Evolutionary conservation across 2,329 filamentous ascomycete genomes (phyloP).

Genomic region (Aspergillus oerlinghausenensis): DNA sequence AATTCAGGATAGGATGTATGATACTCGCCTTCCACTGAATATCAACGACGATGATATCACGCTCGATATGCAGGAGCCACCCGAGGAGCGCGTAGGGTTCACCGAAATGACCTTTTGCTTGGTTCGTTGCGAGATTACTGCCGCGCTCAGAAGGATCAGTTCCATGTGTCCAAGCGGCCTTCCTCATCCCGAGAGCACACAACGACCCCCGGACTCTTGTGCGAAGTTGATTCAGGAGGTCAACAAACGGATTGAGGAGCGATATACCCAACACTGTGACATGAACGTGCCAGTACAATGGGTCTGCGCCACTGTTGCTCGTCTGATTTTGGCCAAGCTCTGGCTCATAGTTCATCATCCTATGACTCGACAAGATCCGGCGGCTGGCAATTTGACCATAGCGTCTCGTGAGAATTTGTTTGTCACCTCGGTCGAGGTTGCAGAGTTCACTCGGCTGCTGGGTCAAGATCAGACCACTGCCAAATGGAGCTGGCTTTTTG

Average conservation of each 20-base stretch:
- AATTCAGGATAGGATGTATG: slow-evolving; percentile 42
- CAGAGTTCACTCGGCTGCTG: slow-evolving; percentile 65
- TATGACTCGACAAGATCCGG: slow-evolving; percentile 55
- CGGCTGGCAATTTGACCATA: slow-evolving; percentile 50
- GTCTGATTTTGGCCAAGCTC: slow-evolving; percentile 72
- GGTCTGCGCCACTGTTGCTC: slow-evolving; percentile 63
- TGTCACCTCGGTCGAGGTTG: slow-evolving; percentile 66
- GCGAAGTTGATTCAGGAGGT: slow-evolving; percentile 48
- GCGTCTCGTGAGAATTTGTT: slow-evolving; percentile 66
- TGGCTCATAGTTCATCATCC: slow-evolving; percentile 74
- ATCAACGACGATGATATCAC: slow-evolving; percentile 50
- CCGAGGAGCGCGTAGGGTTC: slow-evolving; percentile 46
- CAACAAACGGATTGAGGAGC: slow-evolving; percentile 51
- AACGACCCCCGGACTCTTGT: slow-evolving; percentile 30
- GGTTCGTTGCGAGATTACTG: slow-evolving; percentile 52
- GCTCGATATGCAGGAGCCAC: slow-evolving; percentile 46
- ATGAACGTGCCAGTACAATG: slow-evolving; percentile 57
- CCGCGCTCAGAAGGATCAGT: slow-evolving; percentile 37
- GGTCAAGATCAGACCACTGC: slow-evolving; percentile 58
- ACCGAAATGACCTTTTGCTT: slow-evolving; percentile 52
- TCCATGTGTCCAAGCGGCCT: slow-evolving; percentile 28
- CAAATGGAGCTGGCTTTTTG: slow-evolving; percentile 63
- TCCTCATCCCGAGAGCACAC: slow-evolving; percentile 12
- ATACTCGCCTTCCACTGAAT: slow-evolving; percentile 48
- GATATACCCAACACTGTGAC: slow-evolving; percentile 51